Percentiles rank a stretch among this genome's conserved stretches.
phyloP scores from a whole-genome alignment of 2,329 filamentous ascomycete genomes.

The Blastomyces parvus region DNA sequence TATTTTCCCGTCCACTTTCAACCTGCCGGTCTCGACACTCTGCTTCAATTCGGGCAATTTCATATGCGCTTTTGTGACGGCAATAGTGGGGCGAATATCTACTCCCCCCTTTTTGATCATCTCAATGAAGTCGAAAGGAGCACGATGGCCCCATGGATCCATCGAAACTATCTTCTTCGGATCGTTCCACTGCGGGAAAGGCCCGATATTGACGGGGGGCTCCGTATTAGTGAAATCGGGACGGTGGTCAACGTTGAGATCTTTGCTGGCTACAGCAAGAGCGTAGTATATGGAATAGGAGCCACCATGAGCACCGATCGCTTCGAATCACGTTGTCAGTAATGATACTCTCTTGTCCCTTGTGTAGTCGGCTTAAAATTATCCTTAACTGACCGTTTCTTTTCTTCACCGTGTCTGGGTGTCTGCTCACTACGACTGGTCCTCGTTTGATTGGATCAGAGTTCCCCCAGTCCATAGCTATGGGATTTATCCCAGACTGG shows the following conservation, averaged over 20 bases:
- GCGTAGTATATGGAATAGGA: conserved; percentile 96
- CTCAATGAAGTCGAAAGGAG: conserved; percentile 73
- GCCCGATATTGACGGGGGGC: conserved; percentile 79
- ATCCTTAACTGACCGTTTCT: conserved; percentile 60
- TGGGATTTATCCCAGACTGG: conserved; percentile 86
- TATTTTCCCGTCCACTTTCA: conserved; percentile 76
- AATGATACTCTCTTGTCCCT: neutral
- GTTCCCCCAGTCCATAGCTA: conserved; percentile 80
- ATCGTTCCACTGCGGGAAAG: conserved; percentile 82
- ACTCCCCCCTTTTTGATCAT: conserved; percentile 68
- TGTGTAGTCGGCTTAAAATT: neutral
- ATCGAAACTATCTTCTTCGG: conserved; percentile 93
- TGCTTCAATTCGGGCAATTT: conserved; percentile 90
- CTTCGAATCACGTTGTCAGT: conserved; percentile 29
- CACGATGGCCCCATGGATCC: conserved; percentile 86
- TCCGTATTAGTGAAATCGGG: conserved; percentile 77
- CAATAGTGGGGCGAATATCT: conserved; percentile 79
- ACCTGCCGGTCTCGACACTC: conserved; percentile 67
- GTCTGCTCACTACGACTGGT: conserved; percentile 77
- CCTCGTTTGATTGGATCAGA: conserved; percentile 65
- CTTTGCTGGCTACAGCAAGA: conserved; percentile 80
- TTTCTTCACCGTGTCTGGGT: conserved; percentile 62
- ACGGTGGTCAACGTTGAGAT: conserved; percentile 72
- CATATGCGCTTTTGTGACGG: conserved; percentile 89
- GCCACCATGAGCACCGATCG: conserved; percentile 66